Evolutionary conservation across 2,329 filamentous ascomycete genomes (phyloP).

Genomic region (Aureobasidium sp.): DNA sequence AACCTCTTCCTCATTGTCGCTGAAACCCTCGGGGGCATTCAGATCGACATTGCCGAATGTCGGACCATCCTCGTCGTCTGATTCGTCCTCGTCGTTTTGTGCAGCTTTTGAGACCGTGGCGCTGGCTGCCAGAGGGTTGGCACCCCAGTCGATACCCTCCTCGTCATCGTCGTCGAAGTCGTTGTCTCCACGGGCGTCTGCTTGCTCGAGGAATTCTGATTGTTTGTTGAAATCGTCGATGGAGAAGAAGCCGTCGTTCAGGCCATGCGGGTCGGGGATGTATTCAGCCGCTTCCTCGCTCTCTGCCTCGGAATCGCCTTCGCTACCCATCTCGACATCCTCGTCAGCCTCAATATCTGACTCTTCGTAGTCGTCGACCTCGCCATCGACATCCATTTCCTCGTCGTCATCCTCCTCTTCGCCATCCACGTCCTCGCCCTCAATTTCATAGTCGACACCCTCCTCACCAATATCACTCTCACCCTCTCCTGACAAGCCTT

Average conservation of each 20-base stretch:
- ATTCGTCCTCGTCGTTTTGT: slow-evolving; percentile 29
- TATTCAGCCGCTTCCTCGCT: slow-evolving; percentile 50
- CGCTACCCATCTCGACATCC: slow-evolving; percentile 23
- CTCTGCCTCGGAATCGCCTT: slow-evolving; percentile 39
- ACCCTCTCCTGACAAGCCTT: slow-evolving; percentile 31
- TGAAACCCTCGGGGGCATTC: slow-evolving; percentile 62
- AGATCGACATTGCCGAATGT: slow-evolving; percentile 77
- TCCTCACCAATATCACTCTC: slow-evolving; percentile 33
- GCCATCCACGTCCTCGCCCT: slow-evolving; percentile 29
- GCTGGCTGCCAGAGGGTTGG: slow-evolving; percentile 55
- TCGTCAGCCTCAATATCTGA: slow-evolving; percentile 35
- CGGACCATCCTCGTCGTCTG: slow-evolving; percentile 61
- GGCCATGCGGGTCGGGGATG: slow-evolving; percentile 66
- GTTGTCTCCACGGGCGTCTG: slow-evolving; percentile 71
- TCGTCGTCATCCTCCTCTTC: slow-evolving; percentile 29
- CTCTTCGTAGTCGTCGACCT: slow-evolving; percentile 35
- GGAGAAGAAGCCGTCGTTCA: slow-evolving; percentile 97
- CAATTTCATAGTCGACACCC: slow-evolving; percentile 25
- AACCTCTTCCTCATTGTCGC: slow-evolving; percentile 50
- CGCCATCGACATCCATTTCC: slow-evolving; percentile 24
- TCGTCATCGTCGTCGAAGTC: slow-evolving; percentile 54
- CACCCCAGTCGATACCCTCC: slow-evolving; percentile 81
- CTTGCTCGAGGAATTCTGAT: slow-evolving; percentile 79
- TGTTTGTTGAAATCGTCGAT: slow-evolving; percentile 97
- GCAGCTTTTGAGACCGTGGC: slow-evolving; percentile 31